A percentile compares a stretch with the other conserved stretches of the same genome.
phyloP scores from a whole-genome alignment of 2,329 filamentous ascomycete species.

The Xylariales sp. region DNA sequence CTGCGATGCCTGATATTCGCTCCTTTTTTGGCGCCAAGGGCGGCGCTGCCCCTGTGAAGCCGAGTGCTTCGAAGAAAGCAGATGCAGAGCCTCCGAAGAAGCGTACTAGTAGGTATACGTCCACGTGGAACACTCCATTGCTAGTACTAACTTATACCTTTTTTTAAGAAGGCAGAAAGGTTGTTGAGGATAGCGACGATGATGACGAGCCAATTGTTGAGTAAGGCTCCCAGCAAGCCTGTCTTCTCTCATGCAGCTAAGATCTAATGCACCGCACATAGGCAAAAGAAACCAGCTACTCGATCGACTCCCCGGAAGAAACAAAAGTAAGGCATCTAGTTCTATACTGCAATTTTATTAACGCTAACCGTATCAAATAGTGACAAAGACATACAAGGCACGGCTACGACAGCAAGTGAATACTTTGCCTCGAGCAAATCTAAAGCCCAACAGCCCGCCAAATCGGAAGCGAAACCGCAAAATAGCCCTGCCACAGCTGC shows the following conservation, averaged over 20 bases:
- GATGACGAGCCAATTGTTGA: conserved; percentile 68
- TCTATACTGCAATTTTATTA: conserved; percentile 8
- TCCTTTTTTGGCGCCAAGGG: conserved; percentile 88
- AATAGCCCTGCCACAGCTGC: conserved; percentile 58
- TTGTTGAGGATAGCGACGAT: conserved; percentile 85
- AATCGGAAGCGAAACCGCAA: conserved; percentile 54
- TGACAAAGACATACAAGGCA: conserved; percentile 59
- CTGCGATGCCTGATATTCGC: conserved; percentile 86
- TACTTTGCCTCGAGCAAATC: conserved; percentile 65
- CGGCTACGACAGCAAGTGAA: conserved; percentile 66
- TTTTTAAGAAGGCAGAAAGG: conserved; percentile 67
- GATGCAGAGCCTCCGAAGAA: conserved; percentile 59
- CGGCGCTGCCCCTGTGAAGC: conserved; percentile 64
- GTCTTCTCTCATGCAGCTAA: conserved; percentile 35
- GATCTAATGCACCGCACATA: conserved; percentile 42
- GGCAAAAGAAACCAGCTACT: conserved; percentile 66
- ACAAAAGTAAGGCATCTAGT: conserved; percentile 56
- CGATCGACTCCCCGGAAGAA: conserved; percentile 67
- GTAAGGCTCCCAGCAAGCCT: conserved; percentile 53
- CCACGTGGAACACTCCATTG: neutral
- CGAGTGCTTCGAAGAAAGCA: conserved; percentile 58
- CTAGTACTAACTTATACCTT: conserved; percentile 7
- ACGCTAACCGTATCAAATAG: conserved; percentile 44
- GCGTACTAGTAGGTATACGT: conserved; percentile 56
- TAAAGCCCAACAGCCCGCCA: conserved; percentile 57